Conservation (phyloP, 1,139 yeast species). For the Blastobotrys indianensis region DNA sequence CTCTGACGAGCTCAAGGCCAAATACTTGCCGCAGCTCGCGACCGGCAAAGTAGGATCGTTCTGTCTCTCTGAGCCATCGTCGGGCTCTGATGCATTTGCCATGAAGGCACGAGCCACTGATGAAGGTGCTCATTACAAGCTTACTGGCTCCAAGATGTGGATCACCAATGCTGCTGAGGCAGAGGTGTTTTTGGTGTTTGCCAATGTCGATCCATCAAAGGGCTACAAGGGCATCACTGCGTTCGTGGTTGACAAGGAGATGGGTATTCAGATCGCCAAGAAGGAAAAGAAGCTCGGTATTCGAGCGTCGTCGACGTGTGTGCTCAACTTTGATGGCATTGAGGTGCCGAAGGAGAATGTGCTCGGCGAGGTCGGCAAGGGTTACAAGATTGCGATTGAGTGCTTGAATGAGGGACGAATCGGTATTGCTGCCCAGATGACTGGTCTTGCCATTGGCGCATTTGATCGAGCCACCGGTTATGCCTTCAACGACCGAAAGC, state of each 20-base stretch:
- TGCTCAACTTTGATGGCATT: conserved; percentile 39
- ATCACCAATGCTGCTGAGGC: conserved; percentile 43
- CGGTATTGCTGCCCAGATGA: conserved; percentile 44
- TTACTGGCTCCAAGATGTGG: conserved; percentile 43
- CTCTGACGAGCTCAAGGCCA: conserved; percentile 33
- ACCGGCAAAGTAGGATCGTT: conserved; percentile 37
- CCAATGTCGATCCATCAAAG: conserved; percentile 38
- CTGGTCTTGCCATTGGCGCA: conserved; percentile 42
- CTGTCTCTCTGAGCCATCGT: conserved; percentile 39
- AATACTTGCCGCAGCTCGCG: conserved; percentile 38
- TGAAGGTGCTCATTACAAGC: conserved; percentile 35
- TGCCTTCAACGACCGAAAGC: conserved; percentile 39
- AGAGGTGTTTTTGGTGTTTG: conserved; percentile 39
- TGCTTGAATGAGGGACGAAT: conserved; percentile 42
- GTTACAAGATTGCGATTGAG: conserved; percentile 43
- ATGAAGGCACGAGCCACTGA: conserved; percentile 35
- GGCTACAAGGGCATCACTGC: conserved; percentile 45
- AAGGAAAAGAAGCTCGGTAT: conserved; percentile 43
- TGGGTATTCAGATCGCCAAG: conserved; percentile 40
- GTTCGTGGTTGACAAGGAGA: conserved; percentile 38
- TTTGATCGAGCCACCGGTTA: conserved; percentile 38
- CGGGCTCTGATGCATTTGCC: conserved; percentile 45
- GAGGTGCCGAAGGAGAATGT: conserved; percentile 39
- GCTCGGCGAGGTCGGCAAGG: conserved; percentile 41
- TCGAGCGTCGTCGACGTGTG: conserved; percentile 42